These are phyloP conservation scores for Fusarium virguliforme DNA, from an alignment of 2,329 filamentous ascomycete species.

Conservation along the genomic window DNA sequence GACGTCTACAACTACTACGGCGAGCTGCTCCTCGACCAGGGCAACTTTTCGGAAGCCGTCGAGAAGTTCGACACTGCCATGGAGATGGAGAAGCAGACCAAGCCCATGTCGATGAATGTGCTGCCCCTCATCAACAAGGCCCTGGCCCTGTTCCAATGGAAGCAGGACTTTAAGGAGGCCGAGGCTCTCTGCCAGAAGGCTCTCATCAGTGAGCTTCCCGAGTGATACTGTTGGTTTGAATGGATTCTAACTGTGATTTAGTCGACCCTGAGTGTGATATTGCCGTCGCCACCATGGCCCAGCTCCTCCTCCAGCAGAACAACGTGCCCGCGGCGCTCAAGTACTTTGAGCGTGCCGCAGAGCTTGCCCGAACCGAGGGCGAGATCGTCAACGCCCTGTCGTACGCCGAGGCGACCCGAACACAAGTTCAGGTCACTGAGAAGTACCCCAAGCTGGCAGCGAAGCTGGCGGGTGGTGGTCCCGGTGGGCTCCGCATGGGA, in stretches of 20 bases:
- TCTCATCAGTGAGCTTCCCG: constrained; percentile 83
- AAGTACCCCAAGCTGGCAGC: constrained; percentile 86
- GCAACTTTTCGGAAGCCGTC: constrained; percentile 94
- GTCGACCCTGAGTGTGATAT: constrained; percentile 99
- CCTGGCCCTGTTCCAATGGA: constrained; percentile 97
- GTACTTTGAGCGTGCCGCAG: constrained; percentile 97
- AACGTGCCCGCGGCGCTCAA: constrained; percentile 95
- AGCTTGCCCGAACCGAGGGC: constrained; percentile 92
- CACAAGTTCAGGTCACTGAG: constrained; percentile 92
- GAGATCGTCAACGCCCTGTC: constrained; percentile 97
- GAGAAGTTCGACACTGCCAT: constrained; percentile 99
- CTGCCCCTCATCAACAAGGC: constrained; percentile 99
- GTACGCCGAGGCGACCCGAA: constrained; percentile 96
- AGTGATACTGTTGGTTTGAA: constrained; percentile 2
- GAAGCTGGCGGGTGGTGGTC: constrained; percentile 68
- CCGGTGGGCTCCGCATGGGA: constrained; percentile 58
- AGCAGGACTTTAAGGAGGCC: constrained; percentile 94
- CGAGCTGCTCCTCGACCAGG: constrained; percentile 95
- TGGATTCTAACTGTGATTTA: constrained; percentile 62
- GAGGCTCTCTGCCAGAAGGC: constrained; percentile 98
- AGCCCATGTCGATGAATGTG: constrained; percentile 97
- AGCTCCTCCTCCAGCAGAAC: constrained; percentile 96
- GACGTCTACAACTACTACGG: constrained; percentile 99
- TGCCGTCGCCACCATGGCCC: constrained; percentile 98
- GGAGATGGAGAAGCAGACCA: constrained; percentile 96